Conservation (phyloP, 75 land plant species). For the Azolla pinnata region DNA sequence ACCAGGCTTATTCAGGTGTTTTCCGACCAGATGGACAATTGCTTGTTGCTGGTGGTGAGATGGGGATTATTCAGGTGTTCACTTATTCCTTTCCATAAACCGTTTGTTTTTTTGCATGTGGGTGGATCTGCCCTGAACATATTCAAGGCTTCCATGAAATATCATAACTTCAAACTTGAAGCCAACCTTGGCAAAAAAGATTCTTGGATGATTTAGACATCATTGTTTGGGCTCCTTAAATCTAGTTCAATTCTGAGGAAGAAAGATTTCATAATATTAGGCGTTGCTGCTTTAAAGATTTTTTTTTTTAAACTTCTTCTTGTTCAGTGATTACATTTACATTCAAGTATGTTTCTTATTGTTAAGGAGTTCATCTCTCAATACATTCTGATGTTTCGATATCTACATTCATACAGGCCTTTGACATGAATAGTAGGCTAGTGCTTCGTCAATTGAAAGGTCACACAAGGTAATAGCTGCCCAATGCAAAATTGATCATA, state of each 20-base stretch:
- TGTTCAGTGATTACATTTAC: not conserved
- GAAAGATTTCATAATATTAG: not conserved
- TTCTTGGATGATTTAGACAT: no score
- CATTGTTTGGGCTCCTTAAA: no score
- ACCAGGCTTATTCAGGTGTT: conserved; percentile 55
- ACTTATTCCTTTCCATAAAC: no score
- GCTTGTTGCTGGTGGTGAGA: conserved; percentile 59
- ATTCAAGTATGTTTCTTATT: conserved; percentile 1
- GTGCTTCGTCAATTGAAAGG: conserved; percentile 33
- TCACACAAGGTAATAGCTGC: conserved; percentile 28
- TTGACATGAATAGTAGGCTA: conserved; percentile 21
- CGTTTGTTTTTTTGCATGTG: no score
- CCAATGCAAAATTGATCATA: no score
- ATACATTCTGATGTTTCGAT: not conserved
- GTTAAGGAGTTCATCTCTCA: not conserved
- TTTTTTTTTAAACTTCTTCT: no score
- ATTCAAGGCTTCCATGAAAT: no score
- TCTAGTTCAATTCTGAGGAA: no score
- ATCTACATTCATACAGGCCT: conserved; percentile 13
- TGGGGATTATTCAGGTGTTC: conserved; percentile 54
- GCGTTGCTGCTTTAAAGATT: no score
- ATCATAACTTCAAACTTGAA: no score
- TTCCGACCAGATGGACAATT: conserved; percentile 81
- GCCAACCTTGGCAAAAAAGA: no score
- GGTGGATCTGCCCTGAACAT: no score